These are phyloP conservation scores for Skeletonema costatum DNA, from an alignment of 108 stramenopile species.

Conservation along the genomic window DNA sequence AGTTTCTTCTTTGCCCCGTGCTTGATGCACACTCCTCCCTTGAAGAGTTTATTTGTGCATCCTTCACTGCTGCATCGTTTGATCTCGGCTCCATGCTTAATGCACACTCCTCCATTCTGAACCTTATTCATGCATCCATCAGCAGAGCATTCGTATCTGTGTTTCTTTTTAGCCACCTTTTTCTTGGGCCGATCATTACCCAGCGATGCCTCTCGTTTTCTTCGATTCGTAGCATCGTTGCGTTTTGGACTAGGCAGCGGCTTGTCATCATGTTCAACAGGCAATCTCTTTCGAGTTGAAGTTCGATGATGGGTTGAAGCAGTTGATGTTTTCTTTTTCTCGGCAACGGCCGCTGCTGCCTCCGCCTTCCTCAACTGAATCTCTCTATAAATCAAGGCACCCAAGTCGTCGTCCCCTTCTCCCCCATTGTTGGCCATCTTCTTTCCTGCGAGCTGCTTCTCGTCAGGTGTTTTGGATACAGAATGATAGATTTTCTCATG, in stretches of 20 bases:
- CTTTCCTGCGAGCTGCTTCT: too few relatives aligned
- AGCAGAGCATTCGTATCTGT: not conserved
- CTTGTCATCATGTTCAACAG: too few relatives aligned
- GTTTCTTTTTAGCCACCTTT: too few relatives aligned
- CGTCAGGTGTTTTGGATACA: too few relatives aligned
- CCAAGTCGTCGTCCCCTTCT: not conserved
- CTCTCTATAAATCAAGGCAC: not conserved
- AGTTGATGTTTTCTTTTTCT: not conserved
- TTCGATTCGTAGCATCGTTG: too few relatives aligned
- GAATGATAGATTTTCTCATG: too few relatives aligned
- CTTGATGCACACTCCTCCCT: not conserved
- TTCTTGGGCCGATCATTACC: too few relatives aligned
- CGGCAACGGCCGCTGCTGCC: not conserved
- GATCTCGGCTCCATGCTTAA: not conserved
- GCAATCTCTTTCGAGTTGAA: not conserved
- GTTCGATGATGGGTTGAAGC: not conserved
- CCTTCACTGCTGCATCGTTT: constrained; percentile 2
- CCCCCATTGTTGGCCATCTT: not conserved
- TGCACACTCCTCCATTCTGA: not conserved
- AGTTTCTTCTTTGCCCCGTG: too few relatives aligned
- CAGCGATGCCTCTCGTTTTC: too few relatives aligned
- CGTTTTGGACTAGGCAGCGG: too few relatives aligned
- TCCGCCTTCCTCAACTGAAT: not conserved
- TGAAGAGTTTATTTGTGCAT: not conserved
- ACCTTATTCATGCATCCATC: too few relatives aligned